Base-by-base conservation (phyloP, 23 red algal genomes). In the Pyropia haitanensis region DNA sequence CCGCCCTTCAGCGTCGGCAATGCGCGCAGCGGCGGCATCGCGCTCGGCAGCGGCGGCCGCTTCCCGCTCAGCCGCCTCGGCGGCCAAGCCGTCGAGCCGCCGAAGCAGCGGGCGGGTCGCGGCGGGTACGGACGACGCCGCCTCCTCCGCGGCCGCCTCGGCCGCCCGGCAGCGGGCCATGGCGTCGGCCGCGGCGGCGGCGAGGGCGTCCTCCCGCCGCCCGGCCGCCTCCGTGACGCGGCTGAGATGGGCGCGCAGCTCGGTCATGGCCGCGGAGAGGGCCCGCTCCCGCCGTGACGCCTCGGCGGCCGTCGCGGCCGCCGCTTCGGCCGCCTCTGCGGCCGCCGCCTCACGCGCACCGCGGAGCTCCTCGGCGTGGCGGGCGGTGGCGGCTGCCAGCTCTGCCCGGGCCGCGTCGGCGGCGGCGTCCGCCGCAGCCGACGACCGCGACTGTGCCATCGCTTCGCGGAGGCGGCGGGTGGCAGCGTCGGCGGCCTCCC, bases 71-170 rank as follows among this genome's bases (percentile, higher is more conserved):
- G 58, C 27, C 31, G 68, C 70, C 9, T 73, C 78, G n/a, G 68
- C 78, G 51, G 84, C 72, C 19, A 93, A 53, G 2, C 67, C 78
- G 33, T 93, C 78, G 49, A 93, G 74, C 50, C 85, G 88, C 51
- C 72, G 70, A 27, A 93, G 44, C 18, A 93, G 67, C 34, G 88
- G 88, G 21, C 74, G 51, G 33, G 88, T 93, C 0, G 78, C 88
- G 49, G 78, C 73, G 16, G 88, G 80, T 22, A 93, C 49, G 24
- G 70, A 62, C 25, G 71, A 64, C 10, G 79, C 79, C 22, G 80
- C 44, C 73, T 93, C 79, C 67, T 93, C 78, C 26, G 76, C 85
- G 9, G 73, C 50, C 48, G 56, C 72, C 68, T 93, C 73, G 29
- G 85, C 18, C 58, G 66, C 31, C 20, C 71, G 71, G 8, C 67